phyloP scores from a whole-genome alignment of 306 rosid genomes.

The Ziziphus jujuba region DNA sequence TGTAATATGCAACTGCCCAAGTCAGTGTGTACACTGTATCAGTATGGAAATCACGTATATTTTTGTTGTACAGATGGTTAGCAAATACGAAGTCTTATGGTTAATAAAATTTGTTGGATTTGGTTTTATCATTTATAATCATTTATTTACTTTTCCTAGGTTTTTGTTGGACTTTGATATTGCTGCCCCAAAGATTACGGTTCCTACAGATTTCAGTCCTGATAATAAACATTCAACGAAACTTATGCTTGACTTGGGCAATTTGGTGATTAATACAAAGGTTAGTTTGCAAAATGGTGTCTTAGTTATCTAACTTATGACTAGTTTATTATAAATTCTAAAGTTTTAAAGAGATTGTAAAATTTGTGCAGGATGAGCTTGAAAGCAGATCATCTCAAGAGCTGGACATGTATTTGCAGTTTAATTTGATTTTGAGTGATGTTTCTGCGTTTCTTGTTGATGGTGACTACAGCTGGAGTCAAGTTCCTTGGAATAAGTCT shows the following conservation, averaged over 20 bases:
- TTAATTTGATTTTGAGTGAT: constrained; percentile 84
- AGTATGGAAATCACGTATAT: no score
- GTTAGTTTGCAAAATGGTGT: constrained; percentile 33
- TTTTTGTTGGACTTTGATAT: constrained; percentile 91
- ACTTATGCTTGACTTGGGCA: constrained; percentile 91
- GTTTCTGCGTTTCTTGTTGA: constrained; percentile 95
- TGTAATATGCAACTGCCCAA: no score
- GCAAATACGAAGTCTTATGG: background rate
- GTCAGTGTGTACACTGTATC: no score
- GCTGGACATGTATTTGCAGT: constrained; percentile 73
- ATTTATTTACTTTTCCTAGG: constrained; percentile 48
- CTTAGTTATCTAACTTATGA: constrained; percentile 7
- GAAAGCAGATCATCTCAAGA: constrained; percentile 54
- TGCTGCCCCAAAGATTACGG: constrained; percentile 96
- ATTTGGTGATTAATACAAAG: constrained; percentile 78
- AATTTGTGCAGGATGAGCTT: constrained; percentile 61
- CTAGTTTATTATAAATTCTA: constrained; percentile 13
- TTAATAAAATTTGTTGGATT: background rate
- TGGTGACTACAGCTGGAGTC: constrained; percentile 85
- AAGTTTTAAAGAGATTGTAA: constrained; percentile 10
- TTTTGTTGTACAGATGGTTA: no score
- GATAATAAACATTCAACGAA: constrained; percentile 71
- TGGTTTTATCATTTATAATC: constrained; percentile 20
- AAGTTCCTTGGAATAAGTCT: constrained; percentile 38
- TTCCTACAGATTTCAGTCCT: constrained; percentile 87